These are phyloP conservation scores for Microbotryum silenes-acaulis DNA, from an alignment of 1,284 basidiomycete species.

Conservation along the genomic window DNA sequence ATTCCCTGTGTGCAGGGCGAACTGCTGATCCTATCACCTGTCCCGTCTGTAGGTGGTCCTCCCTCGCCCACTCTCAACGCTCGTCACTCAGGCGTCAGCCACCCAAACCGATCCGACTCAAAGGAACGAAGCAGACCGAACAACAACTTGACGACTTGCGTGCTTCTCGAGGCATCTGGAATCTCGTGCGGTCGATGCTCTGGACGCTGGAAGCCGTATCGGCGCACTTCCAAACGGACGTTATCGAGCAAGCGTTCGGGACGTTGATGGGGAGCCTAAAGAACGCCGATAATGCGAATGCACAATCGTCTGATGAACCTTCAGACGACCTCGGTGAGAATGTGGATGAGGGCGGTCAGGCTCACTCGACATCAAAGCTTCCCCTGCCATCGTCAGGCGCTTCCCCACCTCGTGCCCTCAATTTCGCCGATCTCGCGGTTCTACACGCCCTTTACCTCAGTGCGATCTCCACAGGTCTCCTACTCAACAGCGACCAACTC, in stretches of 20 bases:
- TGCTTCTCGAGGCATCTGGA: slow-evolving; percentile 1
- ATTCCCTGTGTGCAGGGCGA: too few relatives aligned
- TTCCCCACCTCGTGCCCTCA: background rate
- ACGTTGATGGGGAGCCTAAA: background rate
- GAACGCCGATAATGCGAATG: too few relatives aligned
- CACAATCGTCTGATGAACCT: background rate
- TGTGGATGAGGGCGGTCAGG: background rate
- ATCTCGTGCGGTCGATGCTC: background rate
- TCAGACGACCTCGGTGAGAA: background rate
- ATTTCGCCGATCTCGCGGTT: background rate
- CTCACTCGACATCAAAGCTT: too few relatives aligned
- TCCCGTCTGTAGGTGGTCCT: background rate
- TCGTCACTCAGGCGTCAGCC: background rate
- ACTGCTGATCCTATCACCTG: background rate
- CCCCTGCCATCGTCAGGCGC: background rate
- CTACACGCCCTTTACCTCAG: slow-evolving; percentile 1
- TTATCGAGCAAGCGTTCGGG: background rate
- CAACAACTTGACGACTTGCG: background rate
- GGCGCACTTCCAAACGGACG: background rate
- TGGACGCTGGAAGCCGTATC: background rate
- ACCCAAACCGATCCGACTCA: background rate
- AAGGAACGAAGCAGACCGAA: background rate
- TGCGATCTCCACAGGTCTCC: background rate
- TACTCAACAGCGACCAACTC: background rate
- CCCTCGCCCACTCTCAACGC: background rate